Base-by-base conservation (phyloP, 2,329 filamentous ascomycete genomes). In the Bisporella sp. region DNA sequence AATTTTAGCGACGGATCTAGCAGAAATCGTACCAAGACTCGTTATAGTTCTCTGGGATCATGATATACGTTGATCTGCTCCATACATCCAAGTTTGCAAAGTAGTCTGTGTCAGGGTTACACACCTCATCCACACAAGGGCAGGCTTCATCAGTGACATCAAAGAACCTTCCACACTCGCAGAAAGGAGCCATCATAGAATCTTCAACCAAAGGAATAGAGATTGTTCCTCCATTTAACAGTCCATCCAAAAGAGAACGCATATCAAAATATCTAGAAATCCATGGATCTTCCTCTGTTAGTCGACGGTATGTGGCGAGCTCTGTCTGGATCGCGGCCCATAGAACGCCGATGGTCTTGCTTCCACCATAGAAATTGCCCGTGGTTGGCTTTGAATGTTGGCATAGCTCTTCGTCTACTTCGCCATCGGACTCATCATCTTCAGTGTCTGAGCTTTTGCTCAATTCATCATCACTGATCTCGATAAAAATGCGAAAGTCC, bases 291-390 rank as follows among this genome's bases (percentile, higher is more conserved):
- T 45, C 48, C 6, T 60, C 59, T 2, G 54, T 45, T 2, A 69
- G 39, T 33, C 66, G 62, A 41, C 68, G 57, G 48, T 71, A 69
- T 1, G 67, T 67, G 5, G 69, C 45, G 2, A 71, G 43, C 43
- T 71, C 69, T 7, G 66, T 65, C 49, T 70, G 65, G 4, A 69
- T 57, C 1, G 63, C 56, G 7, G 68, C 68, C 66, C 66, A 70
- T 6, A 71, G 46, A 44, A 55, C 30, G 13, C 51, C 55, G 31
- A 59, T 33, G 21, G 31, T 46, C 30, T 55, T 54, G 46, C 41
- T 55, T 30, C 39, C 32, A 29, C 54, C 48, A 31, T 41, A 58
- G 47, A 52, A 54, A 32, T 53, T 54, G 4, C 28, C 21, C 13
- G 41, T 29, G 11, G 29, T 28, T 28, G n/a, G 7, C 21, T 44